These are phyloP conservation scores for Trichoderma sp. DNA, from an alignment of 2,329 filamentous ascomycete species.

Conservation along the genomic window DNA sequence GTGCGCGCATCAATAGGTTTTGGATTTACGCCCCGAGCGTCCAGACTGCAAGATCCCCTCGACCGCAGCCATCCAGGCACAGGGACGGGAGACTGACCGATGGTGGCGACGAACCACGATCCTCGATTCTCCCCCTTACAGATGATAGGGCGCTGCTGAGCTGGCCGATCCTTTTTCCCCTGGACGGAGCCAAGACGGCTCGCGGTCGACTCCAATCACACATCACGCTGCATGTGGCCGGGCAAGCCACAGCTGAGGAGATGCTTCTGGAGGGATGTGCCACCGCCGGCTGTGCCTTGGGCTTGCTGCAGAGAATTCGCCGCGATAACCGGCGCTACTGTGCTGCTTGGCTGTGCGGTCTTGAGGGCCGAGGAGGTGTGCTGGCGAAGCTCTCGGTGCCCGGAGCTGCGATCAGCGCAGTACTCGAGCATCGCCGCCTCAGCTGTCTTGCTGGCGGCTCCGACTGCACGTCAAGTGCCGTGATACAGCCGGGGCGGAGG, in stretches of 20 bases:
- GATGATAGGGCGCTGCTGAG: neutral
- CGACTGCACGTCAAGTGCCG: neutral
- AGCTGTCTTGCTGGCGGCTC: neutral
- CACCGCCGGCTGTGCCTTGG: neutral
- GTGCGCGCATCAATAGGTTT: neutral
- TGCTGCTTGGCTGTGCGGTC: neutral
- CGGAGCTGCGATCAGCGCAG: too few relatives aligned
- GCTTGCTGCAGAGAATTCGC: neutral
- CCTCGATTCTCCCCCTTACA: neutral
- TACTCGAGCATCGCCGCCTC: neutral
- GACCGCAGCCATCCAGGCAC: neutral
- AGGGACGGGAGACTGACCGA: neutral
- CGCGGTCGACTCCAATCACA: neutral
- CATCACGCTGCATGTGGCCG: slow-evolving; percentile 9
- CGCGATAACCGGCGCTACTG: neutral
- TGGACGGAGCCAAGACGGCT: neutral
- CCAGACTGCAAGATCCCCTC: neutral
- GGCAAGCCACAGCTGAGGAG: slow-evolving; percentile 19
- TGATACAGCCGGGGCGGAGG: slow-evolving; percentile 1
- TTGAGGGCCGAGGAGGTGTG: slow-evolving; percentile 10
- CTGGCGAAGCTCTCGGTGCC: neutral
- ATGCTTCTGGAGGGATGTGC: neutral
- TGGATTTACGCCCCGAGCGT: neutral
- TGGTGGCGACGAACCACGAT: neutral
- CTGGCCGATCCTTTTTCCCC: slow-evolving; percentile 7